A percentile compares a stretch with the other conserved stretches of the same genome.
phyloP scores from a whole-genome alignment of 2,329 filamentous ascomycete species.

The Fusarium pseudonygamai region DNA sequence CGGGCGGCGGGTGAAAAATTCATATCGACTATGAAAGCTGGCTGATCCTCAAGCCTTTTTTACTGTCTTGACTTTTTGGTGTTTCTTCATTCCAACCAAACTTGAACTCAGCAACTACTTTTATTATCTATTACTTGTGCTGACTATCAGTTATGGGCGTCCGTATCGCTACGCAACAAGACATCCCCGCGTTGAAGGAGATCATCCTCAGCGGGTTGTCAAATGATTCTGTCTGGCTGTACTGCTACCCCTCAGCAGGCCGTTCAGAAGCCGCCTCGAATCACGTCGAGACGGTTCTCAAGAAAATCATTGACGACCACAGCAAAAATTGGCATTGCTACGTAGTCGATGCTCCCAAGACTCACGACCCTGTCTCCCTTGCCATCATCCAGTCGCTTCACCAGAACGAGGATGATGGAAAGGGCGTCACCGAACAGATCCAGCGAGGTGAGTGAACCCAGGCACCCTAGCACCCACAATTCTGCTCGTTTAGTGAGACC shows the following conservation, averaged over 20 bases:
- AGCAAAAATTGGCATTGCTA: conserved; percentile 28
- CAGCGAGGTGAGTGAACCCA: conserved; percentile 24
- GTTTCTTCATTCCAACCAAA: not conserved
- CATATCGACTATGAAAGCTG: conserved; percentile 10
- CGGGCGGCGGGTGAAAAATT: conserved; percentile 8
- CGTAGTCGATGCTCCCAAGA: conserved; percentile 26
- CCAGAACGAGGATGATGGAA: conserved; percentile 14
- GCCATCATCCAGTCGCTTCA: conserved; percentile 23
- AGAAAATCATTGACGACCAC: conserved; percentile 12
- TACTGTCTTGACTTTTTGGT: not conserved
- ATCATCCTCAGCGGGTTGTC: conserved; percentile 27
- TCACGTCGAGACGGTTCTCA: conserved; percentile 22
- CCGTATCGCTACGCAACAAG: conserved; percentile 22
- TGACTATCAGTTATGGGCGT: conserved; percentile 16
- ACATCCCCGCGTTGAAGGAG: conserved; percentile 30
- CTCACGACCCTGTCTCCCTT: conserved; percentile 27
- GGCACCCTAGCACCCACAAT: not conserved
- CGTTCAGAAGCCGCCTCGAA: conserved; percentile 6
- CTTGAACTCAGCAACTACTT: not conserved
- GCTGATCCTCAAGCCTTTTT: not conserved
- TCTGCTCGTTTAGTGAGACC: not conserved
- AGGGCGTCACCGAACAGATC: conserved; percentile 19
- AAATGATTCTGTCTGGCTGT: conserved; percentile 28
- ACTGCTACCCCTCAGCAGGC: conserved; percentile 18
- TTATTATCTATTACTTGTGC: not conserved